A percentile compares a stretch with the other conserved stretches of the same genome.
These are phyloP conservation scores for Oidiodendron maius DNA, from an alignment of 495 filamentous ascomycete genomes.

Conservation along the genomic window DNA sequence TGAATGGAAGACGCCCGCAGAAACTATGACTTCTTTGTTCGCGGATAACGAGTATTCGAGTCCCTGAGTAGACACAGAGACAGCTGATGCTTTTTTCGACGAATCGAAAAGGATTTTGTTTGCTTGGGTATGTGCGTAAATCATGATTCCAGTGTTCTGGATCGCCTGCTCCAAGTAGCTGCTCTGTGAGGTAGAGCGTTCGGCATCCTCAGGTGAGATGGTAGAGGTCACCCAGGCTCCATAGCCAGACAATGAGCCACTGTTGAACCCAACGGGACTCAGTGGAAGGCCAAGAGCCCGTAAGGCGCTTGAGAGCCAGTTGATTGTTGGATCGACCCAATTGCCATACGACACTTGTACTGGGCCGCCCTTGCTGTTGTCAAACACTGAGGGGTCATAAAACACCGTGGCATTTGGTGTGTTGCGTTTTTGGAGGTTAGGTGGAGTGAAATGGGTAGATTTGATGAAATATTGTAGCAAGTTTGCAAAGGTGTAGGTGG, in stretches of 20 bases:
- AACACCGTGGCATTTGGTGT: conserved; percentile 36
- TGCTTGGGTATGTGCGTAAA: conserved; percentile 15
- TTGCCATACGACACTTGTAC: conserved; percentile 46
- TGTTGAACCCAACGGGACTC: conserved; percentile 32
- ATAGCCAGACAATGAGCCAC: conserved; percentile 32
- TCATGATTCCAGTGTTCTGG: background rate
- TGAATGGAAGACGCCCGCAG: conserved; percentile 55
- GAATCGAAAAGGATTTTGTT: conserved; percentile 26
- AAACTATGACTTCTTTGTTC: conserved; percentile 52
- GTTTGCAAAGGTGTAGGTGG: conserved; percentile 46
- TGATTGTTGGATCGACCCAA: conserved; percentile 27
- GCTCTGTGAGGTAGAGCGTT: conserved; percentile 31
- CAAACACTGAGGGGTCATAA: conserved; percentile 35
- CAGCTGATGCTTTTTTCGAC: conserved; percentile 43
- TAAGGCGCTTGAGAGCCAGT: conserved; percentile 30
- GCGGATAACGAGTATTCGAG: conserved; percentile 27
- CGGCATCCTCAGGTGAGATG: conserved; percentile 27
- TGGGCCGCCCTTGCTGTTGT: conserved; percentile 35
- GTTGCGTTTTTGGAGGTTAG: conserved; percentile 29
- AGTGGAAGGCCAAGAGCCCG: conserved; percentile 26
- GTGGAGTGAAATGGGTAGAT: conserved; percentile 44
- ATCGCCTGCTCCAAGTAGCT: conserved; percentile 25
- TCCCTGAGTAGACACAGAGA: conserved; percentile 33
- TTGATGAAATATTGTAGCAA: conserved; percentile 50
- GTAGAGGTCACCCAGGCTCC: conserved; percentile 33